Conservation (phyloP, 352 stramenopile species). For the Chrysophaeum taylorii region DNA sequence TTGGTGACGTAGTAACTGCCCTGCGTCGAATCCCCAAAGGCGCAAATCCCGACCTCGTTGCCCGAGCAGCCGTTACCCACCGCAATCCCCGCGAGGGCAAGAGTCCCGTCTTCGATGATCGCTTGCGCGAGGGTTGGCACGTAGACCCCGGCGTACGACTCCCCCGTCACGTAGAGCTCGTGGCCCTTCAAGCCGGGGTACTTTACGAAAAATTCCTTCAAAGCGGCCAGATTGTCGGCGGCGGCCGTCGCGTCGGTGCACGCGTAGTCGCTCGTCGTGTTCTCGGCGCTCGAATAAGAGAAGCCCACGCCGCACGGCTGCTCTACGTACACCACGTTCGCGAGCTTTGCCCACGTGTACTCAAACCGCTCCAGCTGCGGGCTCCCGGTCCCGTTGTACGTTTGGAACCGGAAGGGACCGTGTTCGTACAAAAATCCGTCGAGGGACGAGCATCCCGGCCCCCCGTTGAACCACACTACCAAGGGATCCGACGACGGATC, state of each 20-base stretch:
- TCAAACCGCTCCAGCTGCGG: no score
- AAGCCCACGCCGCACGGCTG: constrained; percentile 46
- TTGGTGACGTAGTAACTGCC: constrained; percentile 11
- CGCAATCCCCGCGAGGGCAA: background rate
- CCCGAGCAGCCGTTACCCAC: constrained; percentile 19
- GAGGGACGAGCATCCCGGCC: constrained; percentile 64
- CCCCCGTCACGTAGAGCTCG: constrained; percentile 78
- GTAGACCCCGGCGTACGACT: constrained; percentile 80
- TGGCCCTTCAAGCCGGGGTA: constrained; percentile 63
- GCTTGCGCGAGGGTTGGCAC: constrained; percentile 65
- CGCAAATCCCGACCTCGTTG: constrained; percentile 36
- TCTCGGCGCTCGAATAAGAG: constrained; percentile 31
- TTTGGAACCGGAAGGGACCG: constrained; percentile 40
- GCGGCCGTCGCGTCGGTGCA: constrained; percentile 58
- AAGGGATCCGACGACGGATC: constrained; percentile 47
- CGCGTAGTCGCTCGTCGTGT: constrained; percentile 40
- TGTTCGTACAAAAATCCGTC: constrained; percentile 62
- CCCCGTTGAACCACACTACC: constrained; percentile 79
- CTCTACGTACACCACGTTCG: constrained; percentile 51
- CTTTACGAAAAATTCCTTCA: constrained; percentile 62
- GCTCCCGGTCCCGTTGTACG: constrained; percentile 31
- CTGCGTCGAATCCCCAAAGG: constrained; percentile 18
- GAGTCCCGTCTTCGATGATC: constrained; percentile 38
- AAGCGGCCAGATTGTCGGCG: constrained; percentile 54
- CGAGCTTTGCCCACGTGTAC: constrained; percentile 45